These are phyloP conservation scores for Passalora sequoiae DNA, from an alignment of 2,329 filamentous ascomycete species.

Conservation along the genomic window DNA sequence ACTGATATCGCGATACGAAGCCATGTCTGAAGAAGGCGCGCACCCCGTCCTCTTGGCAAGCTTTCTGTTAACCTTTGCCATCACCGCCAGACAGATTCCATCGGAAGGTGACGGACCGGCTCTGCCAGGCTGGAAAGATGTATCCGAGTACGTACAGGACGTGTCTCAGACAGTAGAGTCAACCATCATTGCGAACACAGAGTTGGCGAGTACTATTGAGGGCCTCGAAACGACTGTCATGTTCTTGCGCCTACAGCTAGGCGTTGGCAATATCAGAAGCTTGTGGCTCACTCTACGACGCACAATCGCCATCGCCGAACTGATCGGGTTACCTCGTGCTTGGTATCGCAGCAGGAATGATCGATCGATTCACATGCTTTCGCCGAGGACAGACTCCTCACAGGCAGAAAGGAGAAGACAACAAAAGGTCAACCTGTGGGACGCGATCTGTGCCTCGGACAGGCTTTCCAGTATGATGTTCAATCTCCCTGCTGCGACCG, in stretches of 20 bases:
- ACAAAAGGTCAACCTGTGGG: constrained; percentile 32
- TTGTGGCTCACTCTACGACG: constrained; percentile 38
- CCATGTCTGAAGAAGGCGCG: constrained; percentile 19
- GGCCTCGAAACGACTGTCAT: constrained; percentile 33
- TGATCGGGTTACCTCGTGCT: constrained; percentile 35
- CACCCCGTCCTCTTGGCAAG: constrained; percentile 26
- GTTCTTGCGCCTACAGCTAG: constrained; percentile 35
- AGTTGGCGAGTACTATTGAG: constrained; percentile 30
- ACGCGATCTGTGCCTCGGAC: constrained; percentile 32
- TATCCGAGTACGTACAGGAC: constrained; percentile 19
- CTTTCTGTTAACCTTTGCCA: constrained; percentile 29
- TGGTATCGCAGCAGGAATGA: constrained; percentile 7
- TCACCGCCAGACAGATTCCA: constrained; percentile 29
- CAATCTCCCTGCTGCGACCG: constrained; percentile 35
- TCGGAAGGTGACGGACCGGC: constrained; percentile 4
- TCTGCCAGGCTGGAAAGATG: constrained; percentile 12
- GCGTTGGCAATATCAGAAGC: constrained; percentile 34
- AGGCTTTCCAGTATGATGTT: constrained; percentile 33
- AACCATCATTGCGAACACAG: constrained; percentile 31
- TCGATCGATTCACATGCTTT: neutral
- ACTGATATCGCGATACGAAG: constrained; percentile 28
- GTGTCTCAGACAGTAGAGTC: constrained; percentile 29
- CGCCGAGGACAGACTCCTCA: constrained; percentile 5
- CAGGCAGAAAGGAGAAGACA: constrained; percentile 5
- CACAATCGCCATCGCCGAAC: constrained; percentile 36